phyloP scores from a whole-genome alignment of 2,329 filamentous ascomycete genomes.

The Colletotrichum lupini region DNA sequence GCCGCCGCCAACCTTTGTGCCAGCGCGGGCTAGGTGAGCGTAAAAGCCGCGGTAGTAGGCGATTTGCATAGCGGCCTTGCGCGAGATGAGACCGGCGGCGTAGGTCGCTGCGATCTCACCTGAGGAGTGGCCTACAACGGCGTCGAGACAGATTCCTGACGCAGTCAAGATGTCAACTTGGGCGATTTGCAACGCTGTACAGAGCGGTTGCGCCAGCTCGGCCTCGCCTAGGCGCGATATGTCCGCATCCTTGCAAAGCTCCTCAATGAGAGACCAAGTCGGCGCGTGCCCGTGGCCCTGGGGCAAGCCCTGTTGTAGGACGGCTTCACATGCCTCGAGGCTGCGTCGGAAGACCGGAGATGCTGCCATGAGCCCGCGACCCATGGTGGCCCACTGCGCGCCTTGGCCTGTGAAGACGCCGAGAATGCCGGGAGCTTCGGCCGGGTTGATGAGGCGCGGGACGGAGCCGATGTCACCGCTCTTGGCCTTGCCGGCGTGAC shows the following conservation, averaged over 20 bases:
- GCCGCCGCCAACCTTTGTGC: conserved; percentile 32
- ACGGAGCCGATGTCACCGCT: no score
- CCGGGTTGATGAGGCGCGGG: not conserved
- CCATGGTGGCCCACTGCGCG: conserved; percentile 40
- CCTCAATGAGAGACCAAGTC: conserved; percentile 42
- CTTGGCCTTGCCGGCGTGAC: no score
- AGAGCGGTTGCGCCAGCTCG: conserved; percentile 42
- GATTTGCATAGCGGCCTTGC: conserved; percentile 39
- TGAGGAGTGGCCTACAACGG: conserved; percentile 59
- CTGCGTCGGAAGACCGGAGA: no score
- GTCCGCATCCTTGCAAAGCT: conserved; percentile 39
- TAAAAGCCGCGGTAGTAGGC: conserved; percentile 38
- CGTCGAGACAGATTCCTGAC: conserved; percentile 44
- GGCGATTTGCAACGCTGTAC: not conserved
- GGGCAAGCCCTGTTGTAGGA: no score
- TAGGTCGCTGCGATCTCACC: conserved; percentile 64
- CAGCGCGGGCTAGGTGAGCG: conserved; percentile 36
- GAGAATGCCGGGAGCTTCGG: conserved; percentile 9
- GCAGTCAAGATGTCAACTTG: conserved; percentile 31
- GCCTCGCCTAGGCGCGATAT: conserved; percentile 29
- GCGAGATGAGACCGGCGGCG: conserved; percentile 54
- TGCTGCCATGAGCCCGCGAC: no score
- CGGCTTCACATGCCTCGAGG: no score
- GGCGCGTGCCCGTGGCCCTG: conserved; percentile 36
- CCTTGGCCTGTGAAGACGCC: conserved; percentile 46